Evolutionary conservation across 2,329 filamentous ascomycete genomes (phyloP), one percentile per base, ranked within the genome.

Genomic region (Colletotrichum coccodes): DNA sequence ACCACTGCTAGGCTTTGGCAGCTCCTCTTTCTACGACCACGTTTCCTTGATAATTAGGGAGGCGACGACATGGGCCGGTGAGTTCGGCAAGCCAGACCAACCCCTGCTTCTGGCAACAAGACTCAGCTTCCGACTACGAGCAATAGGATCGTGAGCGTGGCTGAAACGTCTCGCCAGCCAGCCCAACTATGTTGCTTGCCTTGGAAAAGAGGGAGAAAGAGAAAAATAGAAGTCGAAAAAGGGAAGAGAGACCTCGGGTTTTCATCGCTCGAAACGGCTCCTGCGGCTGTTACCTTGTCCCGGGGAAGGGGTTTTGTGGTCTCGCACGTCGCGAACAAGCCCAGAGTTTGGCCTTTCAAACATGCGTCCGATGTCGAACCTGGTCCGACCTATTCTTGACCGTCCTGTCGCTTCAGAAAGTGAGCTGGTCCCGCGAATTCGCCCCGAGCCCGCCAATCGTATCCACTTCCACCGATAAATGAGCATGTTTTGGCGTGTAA

Each of bases 241-340:
- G n/a, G n/a, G n/a, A n/a, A n/a, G n/a, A n/a, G n/a, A n/a, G n/a
- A n/a, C n/a, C n/a, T n/a, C n/a, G n/a, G n/a, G n/a, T n/a, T n/a
- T n/a, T n/a, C n/a, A 38, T n/a, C 56, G 23, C 58, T 68, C 44
- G 60, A 68, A 57, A 64, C 64, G 62, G 30, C 52, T 67, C 21
- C 26, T 23, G 18, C 53, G 53, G 38, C 60, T n/a, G n/a, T n/a
- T 46, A 38, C n/a, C 16, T 32, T 47, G 46, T 18, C 11, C 32
- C 32, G 26, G 40, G 11, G 47, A 50, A 50, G 30, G 26, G 44
- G 26, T n/a, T 36, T 21, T 11, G 34, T 16, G 64, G 54, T 56
- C 54, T 68, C 66, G 60, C 56, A 53, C 64, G 28, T 38, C 52
- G 47, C 26, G 40, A 28, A 40, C 49, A 18, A 56, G 34, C 49